These are phyloP conservation scores for Entonaema liquescens DNA, from an alignment of 495 filamentous ascomycete species.

Conservation along the genomic window DNA sequence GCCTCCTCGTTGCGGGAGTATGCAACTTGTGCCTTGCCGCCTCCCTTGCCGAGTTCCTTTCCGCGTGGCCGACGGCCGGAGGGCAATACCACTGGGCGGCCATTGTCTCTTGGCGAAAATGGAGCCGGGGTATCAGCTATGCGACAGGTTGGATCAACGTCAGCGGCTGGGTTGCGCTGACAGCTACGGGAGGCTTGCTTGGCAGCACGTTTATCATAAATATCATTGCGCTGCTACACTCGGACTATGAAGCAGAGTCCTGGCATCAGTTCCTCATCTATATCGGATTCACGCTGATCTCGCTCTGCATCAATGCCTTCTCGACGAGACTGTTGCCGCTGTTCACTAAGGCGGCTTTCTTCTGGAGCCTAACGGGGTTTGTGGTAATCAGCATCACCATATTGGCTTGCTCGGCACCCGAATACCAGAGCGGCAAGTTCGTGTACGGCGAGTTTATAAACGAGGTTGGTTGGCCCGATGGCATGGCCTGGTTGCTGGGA, in stretches of 20 bases:
- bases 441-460: slow-evolving; percentile 58
- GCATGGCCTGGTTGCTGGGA: slow-evolving; percentile 61
- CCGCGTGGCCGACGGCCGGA: slow-evolving; percentile 73
- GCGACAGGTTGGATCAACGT: slow-evolving; percentile 81
- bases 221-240: slow-evolving; percentile 45
- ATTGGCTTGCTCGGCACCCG: slow-evolving; percentile 67
- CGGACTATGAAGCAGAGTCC: slow-evolving; percentile 59
- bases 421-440: slow-evolving; percentile 67
- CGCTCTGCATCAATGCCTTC: slow-evolving; percentile 73
- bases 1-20: slow-evolving; percentile 72
- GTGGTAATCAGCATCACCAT: slow-evolving; percentile 73
- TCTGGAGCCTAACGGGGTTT: slow-evolving; percentile 74
- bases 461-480: slow-evolving; percentile 64
- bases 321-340: slow-evolving; percentile 68
- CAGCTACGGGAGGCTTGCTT: slow-evolving; percentile 45
- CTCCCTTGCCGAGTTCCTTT: slow-evolving; percentile 76
- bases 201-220: slow-evolving; percentile 46
- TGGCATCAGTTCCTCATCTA: slow-evolving; percentile 85
- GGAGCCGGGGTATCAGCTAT: slow-evolving; percentile 71
- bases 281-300: slow-evolving; percentile 68
- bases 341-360: slow-evolving; percentile 69
- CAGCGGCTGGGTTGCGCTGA: slow-evolving; percentile 70
- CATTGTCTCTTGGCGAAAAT: slow-evolving; percentile 65
- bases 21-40: slow-evolving; percentile 77
- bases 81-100: slow-evolving; percentile 84